Conservation (phyloP, 2,329 filamentous ascomycete species). For the Fusarium sp. region DNA sequence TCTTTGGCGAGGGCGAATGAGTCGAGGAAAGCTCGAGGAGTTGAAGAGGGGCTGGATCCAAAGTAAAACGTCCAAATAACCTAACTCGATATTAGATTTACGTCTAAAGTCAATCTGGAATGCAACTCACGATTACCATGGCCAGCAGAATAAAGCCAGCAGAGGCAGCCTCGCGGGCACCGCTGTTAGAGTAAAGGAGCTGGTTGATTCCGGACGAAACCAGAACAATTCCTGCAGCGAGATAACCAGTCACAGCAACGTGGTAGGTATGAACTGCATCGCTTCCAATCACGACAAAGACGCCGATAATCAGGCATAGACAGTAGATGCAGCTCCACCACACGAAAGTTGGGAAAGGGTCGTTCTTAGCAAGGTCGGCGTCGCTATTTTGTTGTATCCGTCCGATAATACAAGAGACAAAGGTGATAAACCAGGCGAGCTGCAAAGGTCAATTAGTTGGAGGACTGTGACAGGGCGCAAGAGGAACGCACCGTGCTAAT, state of each 20-base stretch:
- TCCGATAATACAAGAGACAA: constrained; percentile 85
- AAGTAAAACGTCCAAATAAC: constrained; percentile 99
- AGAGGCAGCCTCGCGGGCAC: constrained; percentile 83
- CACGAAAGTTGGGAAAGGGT: constrained; percentile 80
- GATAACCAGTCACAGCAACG: constrained; percentile 89
- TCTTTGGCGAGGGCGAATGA: constrained; percentile 96
- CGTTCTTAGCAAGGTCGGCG: constrained; percentile 23
- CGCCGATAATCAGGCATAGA: constrained; percentile 81
- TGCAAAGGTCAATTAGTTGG: constrained; percentile 52
- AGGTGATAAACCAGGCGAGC: constrained; percentile 95
- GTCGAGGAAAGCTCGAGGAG: constrained; percentile 90
- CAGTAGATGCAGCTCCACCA: constrained; percentile 94
- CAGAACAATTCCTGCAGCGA: constrained; percentile 84
- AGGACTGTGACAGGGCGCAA: neutral
- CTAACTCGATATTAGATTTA: constrained; percentile 56
- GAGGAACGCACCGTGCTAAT: constrained; percentile 80
- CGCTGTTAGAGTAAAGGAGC: constrained; percentile 79
- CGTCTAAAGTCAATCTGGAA: neutral
- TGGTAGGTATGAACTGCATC: constrained; percentile 89
- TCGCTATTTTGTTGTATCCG: constrained; percentile 58
- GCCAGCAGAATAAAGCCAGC: constrained; percentile 94
- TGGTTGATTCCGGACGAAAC: constrained; percentile 87
- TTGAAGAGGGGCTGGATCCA: constrained; percentile 87
- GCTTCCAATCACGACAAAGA: constrained; percentile 84
- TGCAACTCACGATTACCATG: constrained; percentile 83